These are phyloP conservation scores for Ogataea dorogensis DNA, from an alignment of 805 yeast species.

Conservation along the genomic window DNA sequence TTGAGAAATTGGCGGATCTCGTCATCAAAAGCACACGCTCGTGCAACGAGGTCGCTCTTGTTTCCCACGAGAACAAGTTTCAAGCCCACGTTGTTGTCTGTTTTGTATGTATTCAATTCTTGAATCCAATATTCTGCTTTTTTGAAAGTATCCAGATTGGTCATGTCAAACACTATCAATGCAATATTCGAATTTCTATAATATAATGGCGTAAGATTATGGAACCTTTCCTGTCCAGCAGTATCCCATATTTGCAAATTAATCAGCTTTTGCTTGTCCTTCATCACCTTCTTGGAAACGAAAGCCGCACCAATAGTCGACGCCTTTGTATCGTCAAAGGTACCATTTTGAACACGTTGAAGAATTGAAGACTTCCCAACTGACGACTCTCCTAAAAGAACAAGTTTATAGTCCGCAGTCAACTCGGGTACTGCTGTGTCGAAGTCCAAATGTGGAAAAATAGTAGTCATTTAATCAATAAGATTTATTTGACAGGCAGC, in stretches of 20 bases:
- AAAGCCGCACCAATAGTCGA: constrained; percentile 99
- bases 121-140: constrained; percentile 90
- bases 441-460: constrained; percentile 19
- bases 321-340: constrained; percentile 77
- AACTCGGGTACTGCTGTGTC: constrained; percentile 22
- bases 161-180: constrained; percentile 81
- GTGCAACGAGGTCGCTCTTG: constrained; percentile 61
- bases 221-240: constrained; percentile 92
- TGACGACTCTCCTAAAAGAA: constrained; percentile 50
- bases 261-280: constrained; percentile 30
- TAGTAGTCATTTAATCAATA: constrained; percentile 13
- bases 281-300: constrained; percentile 71
- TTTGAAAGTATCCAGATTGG: constrained; percentile 50
- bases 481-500: constrained; percentile 4
- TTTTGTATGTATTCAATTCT: constrained; percentile 49
- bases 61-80: constrained; percentile 69
- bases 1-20: constrained; percentile 25
- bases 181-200: constrained; percentile 82
- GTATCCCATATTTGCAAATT: constrained; percentile 88
- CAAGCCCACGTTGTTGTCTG: constrained; percentile 28
- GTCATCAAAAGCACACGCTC: constrained; percentile 24
- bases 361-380: constrained; percentile 75
- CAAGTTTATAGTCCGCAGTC: constrained; percentile 35
- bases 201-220: constrained; percentile 80
- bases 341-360: constrained; percentile 67